Base-by-base conservation (phyloP, 129 eudicot species). In the Rutidosis leptorrhynchoides region DNA sequence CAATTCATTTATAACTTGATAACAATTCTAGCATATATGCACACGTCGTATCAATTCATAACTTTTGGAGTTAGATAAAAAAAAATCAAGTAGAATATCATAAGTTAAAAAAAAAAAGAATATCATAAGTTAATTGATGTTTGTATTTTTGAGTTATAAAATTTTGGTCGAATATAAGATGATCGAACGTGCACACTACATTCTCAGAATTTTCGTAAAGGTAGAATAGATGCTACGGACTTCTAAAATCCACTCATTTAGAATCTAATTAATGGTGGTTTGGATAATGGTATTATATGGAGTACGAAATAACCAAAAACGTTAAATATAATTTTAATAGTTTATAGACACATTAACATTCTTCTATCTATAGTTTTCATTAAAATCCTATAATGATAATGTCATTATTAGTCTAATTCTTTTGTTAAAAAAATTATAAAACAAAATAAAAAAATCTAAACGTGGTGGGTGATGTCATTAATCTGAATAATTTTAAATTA, bases 181-280 rank as follows among this genome's bases (percentile, higher is more conserved):
- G 25, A 45, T 74, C 46, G 14, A 67, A 71, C 76, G 54, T 71
- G 52, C 69, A 74, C 61, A 57, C 35, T 29, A 74, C 78, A 23
- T 74, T 64, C 57, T 55, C 30, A 57, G 15, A 58, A n/a, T n/a
- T n/a, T n/a, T n/a, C n/a, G n/a, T n/a, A 66, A 65, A 65, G 51
- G 19, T 56, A 66, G 60, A 74, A 74, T 74, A 74, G 25, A 74
- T 65, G 40, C 78, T 72, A 57, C 21, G 25, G 79, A 33, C 43
- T 53, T 67, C 49, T 26, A 21, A 74, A 59, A 74, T 58, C 74
- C 78, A 65, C 72, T 42, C 78, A 16, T 20, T 46, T 46, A 19
- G 73, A 74, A 74, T 74, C 65, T 65, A 65, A 74, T 20, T 57
- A 57, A 43, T 66, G 78, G 78, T 65, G 26, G 60, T 65, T 67